These are phyloP conservation scores for Jaltomata sinuosa DNA, from an alignment of 257 asterid genomes.

Conservation along the genomic window DNA sequence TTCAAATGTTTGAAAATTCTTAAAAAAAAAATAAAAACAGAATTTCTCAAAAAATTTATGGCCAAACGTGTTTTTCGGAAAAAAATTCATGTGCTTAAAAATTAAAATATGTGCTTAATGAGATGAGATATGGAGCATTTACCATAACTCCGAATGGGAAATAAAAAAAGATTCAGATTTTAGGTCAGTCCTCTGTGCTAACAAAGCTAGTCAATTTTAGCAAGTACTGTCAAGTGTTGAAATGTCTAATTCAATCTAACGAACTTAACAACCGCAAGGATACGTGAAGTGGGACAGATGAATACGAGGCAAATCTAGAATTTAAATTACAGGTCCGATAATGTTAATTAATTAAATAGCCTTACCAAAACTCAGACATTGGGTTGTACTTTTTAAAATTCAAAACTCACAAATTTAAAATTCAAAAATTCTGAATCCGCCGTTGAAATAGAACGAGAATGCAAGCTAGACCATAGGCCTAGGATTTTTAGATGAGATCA, in stretches of 20 bases:
- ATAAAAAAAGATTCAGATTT: neutral
- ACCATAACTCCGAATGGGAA: neutral
- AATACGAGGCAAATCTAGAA: rapidly evolving
- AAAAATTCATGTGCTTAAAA: too few species aligned
- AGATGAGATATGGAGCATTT: neutral
- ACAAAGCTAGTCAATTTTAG: neutral
- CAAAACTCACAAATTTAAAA: neutral
- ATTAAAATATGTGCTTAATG: neutral
- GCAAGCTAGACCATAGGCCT: neutral
- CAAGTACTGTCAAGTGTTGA: neutral
- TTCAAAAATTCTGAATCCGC: neutral
- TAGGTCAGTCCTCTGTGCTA: neutral
- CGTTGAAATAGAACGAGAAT: neutral
- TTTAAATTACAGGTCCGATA: neutral
- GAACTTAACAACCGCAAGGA: neutral
- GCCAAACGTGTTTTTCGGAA: too few species aligned
- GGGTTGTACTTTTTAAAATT: neutral
- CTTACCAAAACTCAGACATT: neutral
- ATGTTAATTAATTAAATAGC: neutral
- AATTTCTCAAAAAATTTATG: neutral
- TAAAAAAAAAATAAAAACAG: too few species aligned
- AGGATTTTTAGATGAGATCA: neutral
- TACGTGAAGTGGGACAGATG: neutral
- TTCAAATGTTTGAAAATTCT: too few species aligned
- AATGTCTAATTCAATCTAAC: neutral